Base-by-base conservation (phyloP, 805 yeast genomes). In the Barnettozyma pratensis region DNA sequence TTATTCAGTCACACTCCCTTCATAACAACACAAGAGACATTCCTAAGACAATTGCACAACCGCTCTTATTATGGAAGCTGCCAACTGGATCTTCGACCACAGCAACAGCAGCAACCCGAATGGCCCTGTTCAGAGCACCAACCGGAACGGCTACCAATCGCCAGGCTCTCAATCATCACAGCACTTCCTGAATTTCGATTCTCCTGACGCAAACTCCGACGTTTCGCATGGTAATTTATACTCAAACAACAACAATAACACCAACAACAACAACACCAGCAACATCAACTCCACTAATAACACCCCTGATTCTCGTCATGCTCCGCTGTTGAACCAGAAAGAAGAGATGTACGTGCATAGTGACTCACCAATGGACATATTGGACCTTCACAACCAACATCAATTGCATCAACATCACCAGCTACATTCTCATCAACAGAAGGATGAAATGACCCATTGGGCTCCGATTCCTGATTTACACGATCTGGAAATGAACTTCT, bases 161-260 rank as follows among this genome's bases (percentile, higher is more conserved):
- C 50, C 50, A 11, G 45, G 44, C 31, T 34, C 47, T 11, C 45
- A 40, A 25, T 43, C 47, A 9, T 40, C 47, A 7, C 49, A 44
- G 25, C 42, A 50, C 12, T 58, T 52, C 39, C 41, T 58, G 14
- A 52, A 50, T 42, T 58, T 58, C 37, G 61, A 53, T 42, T 58
- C 61, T 11, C 60, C 61, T 3, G 47, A 48, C 7, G 47, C 37
- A 28, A 38, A 49, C 39, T 49, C 54, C 7, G 56, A 54, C 29
- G 37, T 39, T 2, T 34, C 49, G 10, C 49, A 42, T 38, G 37
- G 40, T 12, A 45, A 38, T 41, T 25, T 41, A 7, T 40, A 30
- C 7, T 36, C 19, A 4, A 25, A 19, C 7, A 44, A 37, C 39
- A 10, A 34, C 39, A 35, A 39, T 32, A 39, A 27, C 40, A 26